Evolutionary conservation across 768 basidiomycete genomes (phyloP).

Genomic region (Hypholoma fasciculare): DNA sequence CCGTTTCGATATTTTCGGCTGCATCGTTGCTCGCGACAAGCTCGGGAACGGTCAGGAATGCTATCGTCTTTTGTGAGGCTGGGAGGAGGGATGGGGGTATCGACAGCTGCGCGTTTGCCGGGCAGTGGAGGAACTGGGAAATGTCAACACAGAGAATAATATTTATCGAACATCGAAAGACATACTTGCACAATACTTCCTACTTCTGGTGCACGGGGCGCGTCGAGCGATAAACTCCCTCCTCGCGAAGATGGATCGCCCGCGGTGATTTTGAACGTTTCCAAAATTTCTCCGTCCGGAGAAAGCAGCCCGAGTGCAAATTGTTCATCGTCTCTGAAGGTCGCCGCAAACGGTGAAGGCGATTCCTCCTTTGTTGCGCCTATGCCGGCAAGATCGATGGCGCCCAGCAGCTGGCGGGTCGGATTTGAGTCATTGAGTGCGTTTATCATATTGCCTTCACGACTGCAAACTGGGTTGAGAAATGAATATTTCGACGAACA

Average conservation of each 20-base stretch:
- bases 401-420: constrained; percentile 54
- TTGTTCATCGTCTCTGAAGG: constrained; percentile 52
- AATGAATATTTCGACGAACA: not conserved
- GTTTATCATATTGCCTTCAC: constrained; percentile 74
- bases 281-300: constrained; percentile 37
- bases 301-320: constrained; percentile 55
- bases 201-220: constrained; percentile 45
- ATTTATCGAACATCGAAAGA: not conserved
- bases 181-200: constrained; percentile 49
- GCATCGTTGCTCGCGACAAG: not conserved
- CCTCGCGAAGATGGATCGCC: constrained; percentile 64
- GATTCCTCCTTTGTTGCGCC: not conserved
- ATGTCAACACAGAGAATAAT: not conserved
- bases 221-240: constrained; percentile 63
- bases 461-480: constrained; percentile 33
- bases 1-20: not conserved
- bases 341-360: constrained; percentile 7
- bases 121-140: constrained; percentile 42
- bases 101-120: constrained; percentile 11
- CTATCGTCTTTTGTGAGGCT: not conserved
- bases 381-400: constrained; percentile 41
- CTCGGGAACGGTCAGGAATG: constrained; percentile 12
- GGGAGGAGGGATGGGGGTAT: constrained; percentile 1
- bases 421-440: constrained; percentile 59
- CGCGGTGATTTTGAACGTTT: constrained; percentile 60